These are phyloP conservation scores for Hippophae gyantsensis DNA, from an alignment of 306 rosid species.

Conservation along the genomic window DNA sequence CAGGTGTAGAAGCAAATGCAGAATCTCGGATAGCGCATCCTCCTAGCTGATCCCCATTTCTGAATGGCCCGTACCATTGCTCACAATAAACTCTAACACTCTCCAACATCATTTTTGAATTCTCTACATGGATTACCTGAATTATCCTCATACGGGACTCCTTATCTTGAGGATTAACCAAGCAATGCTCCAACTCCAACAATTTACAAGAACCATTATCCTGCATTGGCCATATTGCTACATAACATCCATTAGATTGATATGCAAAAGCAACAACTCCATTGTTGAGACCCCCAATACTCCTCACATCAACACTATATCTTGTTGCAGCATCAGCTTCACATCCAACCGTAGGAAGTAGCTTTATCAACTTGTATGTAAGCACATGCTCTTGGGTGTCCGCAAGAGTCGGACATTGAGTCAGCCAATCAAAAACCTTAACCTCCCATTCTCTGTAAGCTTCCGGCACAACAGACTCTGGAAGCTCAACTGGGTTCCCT, in stretches of 20 bases:
- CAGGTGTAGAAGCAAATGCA: conserved; percentile 70
- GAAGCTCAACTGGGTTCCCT: conserved; percentile 69
- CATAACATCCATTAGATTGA: conserved; percentile 71
- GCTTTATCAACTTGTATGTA: conserved; percentile 50
- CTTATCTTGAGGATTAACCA: too few species aligned
- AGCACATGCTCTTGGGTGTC: conserved; percentile 41
- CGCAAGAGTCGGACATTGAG: conserved; percentile 95
- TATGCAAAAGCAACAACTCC: conserved; percentile 58
- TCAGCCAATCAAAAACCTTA: conserved; percentile 90
- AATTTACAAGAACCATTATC: conserved; percentile 23
- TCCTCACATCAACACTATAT: conserved; percentile 54
- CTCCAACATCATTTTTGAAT: conserved; percentile 34
- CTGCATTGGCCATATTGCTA: conserved; percentile 55
- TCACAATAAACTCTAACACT: conserved; percentile 60
- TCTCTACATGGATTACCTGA: conserved; percentile 39
- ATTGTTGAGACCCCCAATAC: conserved; percentile 31
- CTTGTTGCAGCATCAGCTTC: conserved; percentile 94
- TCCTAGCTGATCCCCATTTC: conserved; percentile 92
- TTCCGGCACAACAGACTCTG: conserved; percentile 68
- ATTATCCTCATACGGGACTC: too few species aligned
- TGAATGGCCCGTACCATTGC: conserved; percentile 98
- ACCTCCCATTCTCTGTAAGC: conserved; percentile 95
- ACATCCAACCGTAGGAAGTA: conserved; percentile 93
- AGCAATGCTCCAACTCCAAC: conserved; percentile 62
- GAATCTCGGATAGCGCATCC: conserved; percentile 89